phyloP scores from a whole-genome alignment of 129 eudicot species.

The Escallonia rubra region DNA sequence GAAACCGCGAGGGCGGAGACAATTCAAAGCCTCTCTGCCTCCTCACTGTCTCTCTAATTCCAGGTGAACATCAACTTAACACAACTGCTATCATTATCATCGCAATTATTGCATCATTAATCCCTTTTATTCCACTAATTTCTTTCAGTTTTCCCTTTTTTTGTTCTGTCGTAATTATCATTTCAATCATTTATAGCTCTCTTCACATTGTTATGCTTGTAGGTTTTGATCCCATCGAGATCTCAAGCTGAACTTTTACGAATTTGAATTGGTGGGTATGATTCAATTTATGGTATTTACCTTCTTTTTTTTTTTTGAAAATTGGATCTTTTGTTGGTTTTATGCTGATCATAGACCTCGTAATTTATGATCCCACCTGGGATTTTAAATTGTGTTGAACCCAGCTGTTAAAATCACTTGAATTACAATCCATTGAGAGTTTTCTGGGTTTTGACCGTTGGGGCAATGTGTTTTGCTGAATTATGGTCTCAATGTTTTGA shows the following conservation, averaged over 20 bases:
- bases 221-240: constrained; percentile 22
- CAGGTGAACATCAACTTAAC: neutral
- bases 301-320: neutral
- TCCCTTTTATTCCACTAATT: too few relatives aligned
- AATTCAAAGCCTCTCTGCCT: constrained; percentile 25
- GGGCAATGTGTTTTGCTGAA: constrained; percentile 3
- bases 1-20: constrained; percentile 32
- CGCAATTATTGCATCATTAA: too few relatives aligned
- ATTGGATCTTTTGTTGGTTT: neutral
- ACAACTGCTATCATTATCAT: too few relatives aligned
- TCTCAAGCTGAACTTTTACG: constrained; percentile 20
- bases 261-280: constrained; percentile 26
- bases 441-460: neutral
- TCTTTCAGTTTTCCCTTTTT: too few relatives aligned
- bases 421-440: neutral
- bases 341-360: neutral
- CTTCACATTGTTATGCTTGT: neutral
- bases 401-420: constrained; percentile 2
- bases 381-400: constrained; percentile 1
- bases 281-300: constrained; percentile 1
- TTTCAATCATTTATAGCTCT: neutral
- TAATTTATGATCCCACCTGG: too few relatives aligned
- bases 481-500: neutral
- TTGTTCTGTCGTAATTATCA: too few relatives aligned
- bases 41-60: constrained; percentile 16